These are phyloP conservation scores for Dictyostelium firmibasis DNA, from an alignment of 78 protist species.

Conservation along the genomic window DNA sequence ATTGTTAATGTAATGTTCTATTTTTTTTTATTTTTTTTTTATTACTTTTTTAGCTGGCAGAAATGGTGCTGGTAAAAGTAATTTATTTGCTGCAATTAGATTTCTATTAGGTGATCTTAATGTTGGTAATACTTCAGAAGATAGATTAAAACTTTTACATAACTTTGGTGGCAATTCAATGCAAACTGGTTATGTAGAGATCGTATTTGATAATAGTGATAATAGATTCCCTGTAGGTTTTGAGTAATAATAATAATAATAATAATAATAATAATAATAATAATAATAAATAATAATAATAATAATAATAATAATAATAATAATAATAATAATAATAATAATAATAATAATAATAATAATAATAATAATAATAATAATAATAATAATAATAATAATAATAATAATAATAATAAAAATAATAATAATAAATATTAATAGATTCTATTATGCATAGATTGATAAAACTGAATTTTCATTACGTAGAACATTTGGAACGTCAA, in stretches of 20 bases:
- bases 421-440: neutral
- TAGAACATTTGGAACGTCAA: constrained; percentile 91
- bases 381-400: neutral
- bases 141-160: constrained; percentile 3
- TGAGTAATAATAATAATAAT: neutral
- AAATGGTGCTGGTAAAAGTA: constrained; percentile 92
- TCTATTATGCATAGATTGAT: constrained; percentile 51
- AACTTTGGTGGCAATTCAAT: constrained; percentile 70
- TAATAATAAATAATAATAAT: neutral
- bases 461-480: constrained; percentile 89
- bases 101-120: constrained; percentile 32
- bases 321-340: no score
- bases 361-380: no score
- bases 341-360: neutral
- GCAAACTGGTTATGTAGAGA: constrained; percentile 95
- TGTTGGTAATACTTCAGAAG: constrained; percentile 11
- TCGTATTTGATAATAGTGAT: constrained; percentile 97
- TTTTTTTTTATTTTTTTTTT: constrained; percentile 17
- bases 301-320: neutral
- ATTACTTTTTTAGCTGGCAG: constrained; percentile 78
- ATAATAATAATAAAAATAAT: neutral
- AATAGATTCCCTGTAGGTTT: constrained; percentile 90
- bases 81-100: constrained; percentile 85
- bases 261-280: neutral
- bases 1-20: no score